These are phyloP conservation scores for Mimosa bimucronata DNA, from an alignment of 306 rosid genomes.

Conservation along the genomic window DNA sequence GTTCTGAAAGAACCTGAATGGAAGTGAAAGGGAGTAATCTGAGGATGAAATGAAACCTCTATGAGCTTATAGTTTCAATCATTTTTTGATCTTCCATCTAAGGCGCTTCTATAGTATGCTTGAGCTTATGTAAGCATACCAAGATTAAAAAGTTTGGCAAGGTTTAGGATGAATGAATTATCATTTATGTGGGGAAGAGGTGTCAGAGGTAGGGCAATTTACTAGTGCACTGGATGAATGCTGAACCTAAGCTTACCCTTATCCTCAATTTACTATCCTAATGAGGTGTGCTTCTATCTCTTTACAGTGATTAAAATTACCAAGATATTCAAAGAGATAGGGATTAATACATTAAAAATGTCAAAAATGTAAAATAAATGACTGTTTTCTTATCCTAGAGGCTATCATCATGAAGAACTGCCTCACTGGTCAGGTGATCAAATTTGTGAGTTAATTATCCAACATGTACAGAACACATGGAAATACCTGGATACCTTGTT, in stretches of 20 bases:
- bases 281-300: neutral
- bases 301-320: neutral
- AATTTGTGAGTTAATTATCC: constrained; percentile 3
- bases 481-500: constrained; percentile 92
- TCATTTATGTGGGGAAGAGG: neutral
- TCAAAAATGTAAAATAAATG: constrained; percentile 14
- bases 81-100: neutral
- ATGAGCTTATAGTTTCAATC: neutral
- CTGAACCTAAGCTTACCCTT: too few relatives aligned
- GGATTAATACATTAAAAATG: neutral
- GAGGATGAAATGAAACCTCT: constrained; percentile 18
- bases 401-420: neutral
- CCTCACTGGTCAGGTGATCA: neutral
- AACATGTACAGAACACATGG: constrained; percentile 5
- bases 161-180: neutral
- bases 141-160: constrained; percentile 33
- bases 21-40: constrained; percentile 16
- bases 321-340: constrained; percentile 13
- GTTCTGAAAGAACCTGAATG: constrained; percentile 8
- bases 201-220: constrained; percentile 7
- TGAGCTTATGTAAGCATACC: constrained; percentile 9
- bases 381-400: neutral
- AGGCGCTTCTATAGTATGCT: neutral
- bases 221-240: constrained; percentile 8
- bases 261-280: constrained; percentile 26